Conservation (phyloP, 805 yeast genomes). For the Candida ponderosae region DNA sequence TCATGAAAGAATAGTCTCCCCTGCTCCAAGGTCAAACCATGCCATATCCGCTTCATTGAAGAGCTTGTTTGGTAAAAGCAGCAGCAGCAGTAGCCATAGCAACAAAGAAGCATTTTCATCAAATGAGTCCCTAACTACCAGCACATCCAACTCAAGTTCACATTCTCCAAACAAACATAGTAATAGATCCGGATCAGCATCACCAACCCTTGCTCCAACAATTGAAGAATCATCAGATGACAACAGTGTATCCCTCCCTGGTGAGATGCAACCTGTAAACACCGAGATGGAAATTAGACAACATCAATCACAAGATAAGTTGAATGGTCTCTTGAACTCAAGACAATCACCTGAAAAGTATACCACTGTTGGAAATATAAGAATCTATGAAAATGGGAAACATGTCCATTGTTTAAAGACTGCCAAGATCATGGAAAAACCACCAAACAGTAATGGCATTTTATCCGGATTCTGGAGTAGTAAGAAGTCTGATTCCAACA, state of each 20-base stretch:
- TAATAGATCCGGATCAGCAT: no score
- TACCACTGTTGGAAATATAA: conserved; percentile 9
- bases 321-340: not conserved
- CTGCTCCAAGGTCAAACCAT: no score
- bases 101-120: not conserved
- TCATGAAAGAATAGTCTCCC: no score
- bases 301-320: not conserved
- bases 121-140: not conserved
- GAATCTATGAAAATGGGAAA: conserved; percentile 14
- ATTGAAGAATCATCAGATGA: not conserved
- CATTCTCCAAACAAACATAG: not conserved
- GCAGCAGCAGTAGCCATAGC: no score
- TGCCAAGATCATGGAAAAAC: conserved; percentile 15
- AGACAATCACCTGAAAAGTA: not conserved
- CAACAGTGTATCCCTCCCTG: not conserved
- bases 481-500: conserved; percentile 3
- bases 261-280: not conserved
- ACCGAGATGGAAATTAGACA: not conserved
- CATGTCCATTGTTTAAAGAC: conserved; percentile 18
- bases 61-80: not conserved
- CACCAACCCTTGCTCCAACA: not conserved
- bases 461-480: conserved; percentile 16
- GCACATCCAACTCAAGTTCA: not conserved
- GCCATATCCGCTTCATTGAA: not conserved
- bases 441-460: conserved; percentile 12